Conservation (phyloP, 257 asterid species). For the Nicotiana obtusifolia region DNA sequence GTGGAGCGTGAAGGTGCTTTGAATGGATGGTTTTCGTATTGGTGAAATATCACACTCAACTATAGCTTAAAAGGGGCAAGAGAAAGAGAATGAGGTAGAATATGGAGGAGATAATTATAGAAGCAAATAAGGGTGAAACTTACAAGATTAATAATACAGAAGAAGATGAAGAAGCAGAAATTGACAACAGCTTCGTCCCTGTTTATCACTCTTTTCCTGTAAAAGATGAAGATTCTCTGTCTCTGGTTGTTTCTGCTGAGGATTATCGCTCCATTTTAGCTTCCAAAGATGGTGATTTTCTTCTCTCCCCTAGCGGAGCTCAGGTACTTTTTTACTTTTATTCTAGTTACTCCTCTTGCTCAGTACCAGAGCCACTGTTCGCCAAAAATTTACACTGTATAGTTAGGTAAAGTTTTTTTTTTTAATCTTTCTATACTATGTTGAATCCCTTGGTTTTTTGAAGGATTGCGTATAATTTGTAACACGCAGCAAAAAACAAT, state of each 20-base stretch:
- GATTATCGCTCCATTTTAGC: constrained; percentile 32
- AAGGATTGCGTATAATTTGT: too few relatives aligned
- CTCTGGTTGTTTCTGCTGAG: not conserved
- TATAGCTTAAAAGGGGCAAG: not conserved
- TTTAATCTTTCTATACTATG: too few relatives aligned
- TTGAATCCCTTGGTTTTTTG: too few relatives aligned
- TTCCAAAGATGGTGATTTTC: constrained; percentile 46
- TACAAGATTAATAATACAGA: not conserved
- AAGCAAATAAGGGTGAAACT: not conserved
- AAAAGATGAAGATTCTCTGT: not conserved
- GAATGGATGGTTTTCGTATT: not conserved
- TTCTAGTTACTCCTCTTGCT: too few relatives aligned
- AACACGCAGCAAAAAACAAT: too few relatives aligned
- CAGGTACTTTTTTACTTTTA: constrained; percentile 24
- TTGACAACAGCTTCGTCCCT: not conserved
- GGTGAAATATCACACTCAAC: not conserved
- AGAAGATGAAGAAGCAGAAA: constrained; percentile 3
- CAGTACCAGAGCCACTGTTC: too few relatives aligned
- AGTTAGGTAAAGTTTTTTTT: too few relatives aligned
- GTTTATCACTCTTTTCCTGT: constrained; percentile 2
- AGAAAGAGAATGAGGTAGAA: not conserved
- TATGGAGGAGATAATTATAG: not conserved
- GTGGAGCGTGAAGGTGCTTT: too few relatives aligned
- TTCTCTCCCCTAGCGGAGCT: constrained; percentile 45
- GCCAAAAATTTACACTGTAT: too few relatives aligned